phyloP scores from a whole-genome alignment of 2,329 filamentous ascomycete species.

The Aspergillus aculeatinus region DNA sequence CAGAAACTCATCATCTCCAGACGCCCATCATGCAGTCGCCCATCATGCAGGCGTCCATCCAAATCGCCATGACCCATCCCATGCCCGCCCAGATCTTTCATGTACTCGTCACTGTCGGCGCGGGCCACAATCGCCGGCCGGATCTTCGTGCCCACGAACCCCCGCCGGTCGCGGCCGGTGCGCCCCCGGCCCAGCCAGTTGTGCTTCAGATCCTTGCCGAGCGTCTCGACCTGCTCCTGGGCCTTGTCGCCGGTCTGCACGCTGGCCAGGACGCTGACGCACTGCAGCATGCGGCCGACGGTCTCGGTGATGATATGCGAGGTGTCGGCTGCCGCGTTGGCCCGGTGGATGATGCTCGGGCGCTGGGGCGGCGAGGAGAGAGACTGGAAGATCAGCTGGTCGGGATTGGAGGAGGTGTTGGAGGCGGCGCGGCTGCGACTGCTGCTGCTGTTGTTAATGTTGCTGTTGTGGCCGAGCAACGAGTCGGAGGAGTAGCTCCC shows the following conservation, averaged over 20 bases:
- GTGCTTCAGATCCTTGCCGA: conserved; percentile 85
- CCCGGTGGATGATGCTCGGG: conserved; percentile 35
- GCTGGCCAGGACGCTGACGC: conserved; percentile 82
- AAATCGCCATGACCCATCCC: conserved; percentile 9
- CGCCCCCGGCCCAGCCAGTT: conserved; percentile 93
- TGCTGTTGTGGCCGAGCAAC: conserved; percentile 43
- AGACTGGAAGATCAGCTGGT: conserved; percentile 45
- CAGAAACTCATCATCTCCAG: conserved; percentile 25
- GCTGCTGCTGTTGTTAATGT: neutral
- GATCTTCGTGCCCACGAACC: conserved; percentile 73
- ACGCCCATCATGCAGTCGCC: conserved; percentile 23
- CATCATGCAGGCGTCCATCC: conserved; percentile 23
- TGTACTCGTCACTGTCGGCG: conserved; percentile 28
- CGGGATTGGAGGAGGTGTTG: conserved; percentile 66
- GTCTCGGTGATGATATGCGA: conserved; percentile 85
- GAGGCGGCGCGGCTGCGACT: conserved; percentile 75
- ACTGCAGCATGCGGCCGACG: conserved; percentile 93
- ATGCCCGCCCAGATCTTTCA: conserved; percentile 10
- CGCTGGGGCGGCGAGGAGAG: conserved; percentile 40
- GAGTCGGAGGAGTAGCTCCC: conserved; percentile 54
- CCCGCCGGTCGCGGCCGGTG: conserved; percentile 83
- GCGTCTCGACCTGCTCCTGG: conserved; percentile 75
- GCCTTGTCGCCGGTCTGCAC: conserved; percentile 70
- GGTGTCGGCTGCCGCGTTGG: conserved; percentile 37
- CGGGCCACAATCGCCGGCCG: conserved; percentile 33